These are phyloP conservation scores for Myxozyma neotropica DNA, from an alignment of 805 yeast species.

Conservation along the genomic window DNA sequence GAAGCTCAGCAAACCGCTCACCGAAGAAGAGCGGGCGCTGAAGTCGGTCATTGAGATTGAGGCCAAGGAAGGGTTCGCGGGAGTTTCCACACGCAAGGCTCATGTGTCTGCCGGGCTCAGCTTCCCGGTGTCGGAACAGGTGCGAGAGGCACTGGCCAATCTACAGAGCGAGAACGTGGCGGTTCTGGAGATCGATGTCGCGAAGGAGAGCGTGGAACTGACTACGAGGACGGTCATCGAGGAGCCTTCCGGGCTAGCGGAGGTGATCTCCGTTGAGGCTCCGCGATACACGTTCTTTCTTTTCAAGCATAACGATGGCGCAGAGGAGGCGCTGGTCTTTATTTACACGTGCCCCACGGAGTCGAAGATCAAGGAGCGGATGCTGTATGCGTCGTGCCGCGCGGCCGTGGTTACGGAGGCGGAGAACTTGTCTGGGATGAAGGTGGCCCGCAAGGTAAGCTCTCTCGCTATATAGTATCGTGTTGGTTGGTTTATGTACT, in stretches of 20 bases:
- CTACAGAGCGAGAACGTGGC: conserved; percentile 46
- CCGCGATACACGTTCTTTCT: conserved; percentile 64
- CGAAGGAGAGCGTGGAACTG: conserved; percentile 53
- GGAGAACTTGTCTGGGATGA: conserved; percentile 28
- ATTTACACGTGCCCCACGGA: conserved; percentile 89
- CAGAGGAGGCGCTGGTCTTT: conserved; percentile 50
- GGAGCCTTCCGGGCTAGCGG: conserved; percentile 41
- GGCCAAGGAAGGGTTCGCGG: conserved; percentile 29
- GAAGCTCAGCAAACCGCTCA: conserved; percentile 51
- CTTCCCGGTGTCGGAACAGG: conserved; percentile 40
- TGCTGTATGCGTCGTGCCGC: conserved; percentile 85
- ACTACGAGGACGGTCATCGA: conserved; percentile 38
- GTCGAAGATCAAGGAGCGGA: conserved; percentile 84
- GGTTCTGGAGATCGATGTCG: conserved; percentile 54
- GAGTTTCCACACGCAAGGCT: conserved; percentile 26
- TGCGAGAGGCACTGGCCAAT: conserved; percentile 39
- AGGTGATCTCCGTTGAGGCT: conserved; percentile 45
- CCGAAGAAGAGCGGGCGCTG: conserved; percentile 55
- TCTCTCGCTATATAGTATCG: neutral
- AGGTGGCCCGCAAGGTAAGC: conserved; percentile 35
- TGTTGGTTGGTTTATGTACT: neutral
- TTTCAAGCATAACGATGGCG: conserved; percentile 37
- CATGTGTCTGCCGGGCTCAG: conserved; percentile 33
- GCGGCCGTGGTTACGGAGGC: conserved; percentile 40
- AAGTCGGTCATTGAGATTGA: conserved; percentile 29